phyloP scores from a whole-genome alignment of 2,329 filamentous ascomycete species.

The Arthrobotrys conoides region DNA sequence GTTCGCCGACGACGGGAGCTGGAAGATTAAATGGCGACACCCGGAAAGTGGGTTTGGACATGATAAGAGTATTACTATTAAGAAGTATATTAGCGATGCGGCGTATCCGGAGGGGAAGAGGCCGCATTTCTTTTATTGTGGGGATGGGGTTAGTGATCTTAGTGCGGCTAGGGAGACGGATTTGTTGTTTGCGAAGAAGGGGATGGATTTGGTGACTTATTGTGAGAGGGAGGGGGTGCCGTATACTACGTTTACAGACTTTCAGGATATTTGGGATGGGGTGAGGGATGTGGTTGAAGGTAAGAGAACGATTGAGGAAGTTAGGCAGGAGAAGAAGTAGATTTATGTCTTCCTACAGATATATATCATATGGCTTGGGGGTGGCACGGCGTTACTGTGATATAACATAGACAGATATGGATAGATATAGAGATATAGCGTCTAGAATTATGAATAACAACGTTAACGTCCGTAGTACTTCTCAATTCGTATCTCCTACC shows the following conservation, averaged over 20 bases:
- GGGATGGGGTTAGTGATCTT: slow-evolving; percentile 92
- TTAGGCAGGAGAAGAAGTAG: slow-evolving; percentile 12
- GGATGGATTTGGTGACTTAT: slow-evolving; percentile 89
- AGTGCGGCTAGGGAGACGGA: slow-evolving; percentile 94
- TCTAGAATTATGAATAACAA: too few relatives aligned
- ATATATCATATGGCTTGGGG: neutral
- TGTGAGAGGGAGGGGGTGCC: slow-evolving; percentile 87
- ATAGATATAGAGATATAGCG: neutral
- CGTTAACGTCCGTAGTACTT: too few relatives aligned
- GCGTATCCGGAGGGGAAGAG: slow-evolving; percentile 71
- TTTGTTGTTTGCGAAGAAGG: slow-evolving; percentile 91
- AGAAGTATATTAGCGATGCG: slow-evolving; percentile 84
- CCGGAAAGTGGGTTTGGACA: slow-evolving; percentile 88
- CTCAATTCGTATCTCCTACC: too few relatives aligned
- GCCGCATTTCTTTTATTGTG: slow-evolving; percentile 92
- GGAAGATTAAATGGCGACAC: slow-evolving; percentile 90
- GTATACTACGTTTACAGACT: slow-evolving; percentile 89
- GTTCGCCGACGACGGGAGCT: slow-evolving; percentile 84
- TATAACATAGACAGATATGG: neutral
- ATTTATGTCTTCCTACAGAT: neutral
- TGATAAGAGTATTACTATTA: slow-evolving; percentile 93
- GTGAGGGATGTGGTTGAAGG: slow-evolving; percentile 78
- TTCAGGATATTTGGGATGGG: slow-evolving; percentile 81
- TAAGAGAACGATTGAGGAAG: slow-evolving; percentile 47
- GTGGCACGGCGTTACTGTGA: too few relatives aligned